Percentiles rank a stretch among this genome's conserved stretches.
phyloP scores from a whole-genome alignment of 108 stramenopile species.

The Parietichytrium sp. region DNA sequence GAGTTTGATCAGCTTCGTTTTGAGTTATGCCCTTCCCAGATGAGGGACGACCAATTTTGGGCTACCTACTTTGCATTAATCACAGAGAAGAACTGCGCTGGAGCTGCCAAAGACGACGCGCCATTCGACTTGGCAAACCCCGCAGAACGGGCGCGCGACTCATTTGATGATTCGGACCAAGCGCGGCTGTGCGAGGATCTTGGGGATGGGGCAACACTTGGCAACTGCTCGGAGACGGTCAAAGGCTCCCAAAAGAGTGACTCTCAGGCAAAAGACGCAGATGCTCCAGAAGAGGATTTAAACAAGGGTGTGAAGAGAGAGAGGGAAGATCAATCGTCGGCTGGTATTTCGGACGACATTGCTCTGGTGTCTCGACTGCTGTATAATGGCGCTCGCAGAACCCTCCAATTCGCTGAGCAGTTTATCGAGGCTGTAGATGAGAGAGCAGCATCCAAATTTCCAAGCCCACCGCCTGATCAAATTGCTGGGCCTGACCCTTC shows the following conservation, averaged over 20 bases:
- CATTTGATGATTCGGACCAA: not conserved
- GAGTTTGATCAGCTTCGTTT: not conserved
- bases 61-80: conserved; percentile 29
- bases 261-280: not conserved
- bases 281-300: not conserved
- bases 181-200: no score
- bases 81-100: not conserved
- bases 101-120: conserved; percentile 5
- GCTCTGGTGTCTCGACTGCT: conserved; percentile 3
- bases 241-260: not conserved
- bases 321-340: not conserved
- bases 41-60: conserved; percentile 22
- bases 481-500: no score
- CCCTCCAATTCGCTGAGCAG: conserved; percentile 25
- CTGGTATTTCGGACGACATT: not conserved
- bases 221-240: not conserved
- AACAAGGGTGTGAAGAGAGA: conserved; percentile 32
- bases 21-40: not conserved
- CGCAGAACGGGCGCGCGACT: not conserved
- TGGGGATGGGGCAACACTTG: no score
- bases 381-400: not conserved
- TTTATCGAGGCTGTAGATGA: conserved; percentile 35
- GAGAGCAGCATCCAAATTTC: no score
- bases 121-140: no score
- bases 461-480: no score